Base-by-base conservation (phyloP, 2,329 filamentous ascomycete species). In the Colletotrichum sp. region DNA sequence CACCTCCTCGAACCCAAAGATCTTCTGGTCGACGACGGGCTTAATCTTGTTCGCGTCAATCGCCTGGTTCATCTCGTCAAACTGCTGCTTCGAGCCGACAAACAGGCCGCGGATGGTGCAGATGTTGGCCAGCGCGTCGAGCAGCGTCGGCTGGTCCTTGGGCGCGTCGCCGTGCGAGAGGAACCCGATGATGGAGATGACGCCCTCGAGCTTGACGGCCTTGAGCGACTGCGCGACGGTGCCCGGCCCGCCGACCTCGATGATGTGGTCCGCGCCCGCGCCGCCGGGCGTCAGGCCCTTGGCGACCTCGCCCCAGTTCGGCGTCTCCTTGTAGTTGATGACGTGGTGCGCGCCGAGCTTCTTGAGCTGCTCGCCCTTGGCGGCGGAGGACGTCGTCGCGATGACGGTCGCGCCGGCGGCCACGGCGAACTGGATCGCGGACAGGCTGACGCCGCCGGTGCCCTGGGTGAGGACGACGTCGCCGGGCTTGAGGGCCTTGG, bases 371-470 rank as follows among this genome's bases (percentile, higher is more conserved):
- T 84, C 82, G 36, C 81, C 85, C 82, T 89, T 90, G n/a, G 84
- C 86, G 34, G 80, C 80, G 10, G 87, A 87, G 24, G 84, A 85
- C 0, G 88, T 90, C 4, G 88, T 89, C 36, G 88, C 87, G 70
- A 90, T 87, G 76, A 89, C 88, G 10, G 78, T 85, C 7, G 88
- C 88, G 60, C 88, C 88, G 6, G 86, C 87, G 2, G 87, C 87
- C 80, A 88, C 88, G 70, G 88, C 88, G 77, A 90, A 89, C 84
- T 89, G 93, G n/a, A 94, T 82, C 5, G 89, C 93, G 75, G 93
- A 93, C 76, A 94, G 88, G 77, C 89, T 91, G 9, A 95, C 93
- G 74, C 93, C 93, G 24, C 93, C 93, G 0, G 92, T 94, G n/a
- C 93, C 93, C 83, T 94, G 92, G 2, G 92, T 92, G 39, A 95